phyloP scores from a whole-genome alignment of 768 basidiomycete genomes.

The Russula sp. region DNA sequence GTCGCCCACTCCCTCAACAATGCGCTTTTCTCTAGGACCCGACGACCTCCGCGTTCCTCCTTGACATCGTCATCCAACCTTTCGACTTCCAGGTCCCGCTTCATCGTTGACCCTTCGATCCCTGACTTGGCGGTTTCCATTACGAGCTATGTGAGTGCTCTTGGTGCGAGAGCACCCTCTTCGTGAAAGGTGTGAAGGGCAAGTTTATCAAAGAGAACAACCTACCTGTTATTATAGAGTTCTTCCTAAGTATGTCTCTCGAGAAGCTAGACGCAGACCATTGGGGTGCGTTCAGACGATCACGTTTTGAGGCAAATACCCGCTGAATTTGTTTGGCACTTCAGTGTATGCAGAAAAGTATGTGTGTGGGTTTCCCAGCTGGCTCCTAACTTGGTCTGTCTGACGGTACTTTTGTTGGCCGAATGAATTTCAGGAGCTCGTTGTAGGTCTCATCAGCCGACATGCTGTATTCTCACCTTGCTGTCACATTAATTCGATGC shows the following conservation, averaged over 20 bases:
- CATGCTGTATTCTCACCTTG: neutral
- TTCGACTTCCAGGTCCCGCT: slow-evolving; percentile 68
- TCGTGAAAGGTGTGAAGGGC: slow-evolving; percentile 77
- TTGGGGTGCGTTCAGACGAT: slow-evolving; percentile 57
- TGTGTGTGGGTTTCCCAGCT: slow-evolving; percentile 17
- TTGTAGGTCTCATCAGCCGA: slow-evolving; percentile 31
- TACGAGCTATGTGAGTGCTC: slow-evolving; percentile 38
- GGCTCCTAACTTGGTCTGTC: neutral
- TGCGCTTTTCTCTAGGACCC: slow-evolving; percentile 49
- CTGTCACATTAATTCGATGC: neutral
- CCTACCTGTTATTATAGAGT: slow-evolving; percentile 49
- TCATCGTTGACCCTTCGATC: too few species aligned
- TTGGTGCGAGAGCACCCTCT: slow-evolving; percentile 58
- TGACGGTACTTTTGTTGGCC: slow-evolving; percentile 34
- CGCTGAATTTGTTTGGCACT: neutral
- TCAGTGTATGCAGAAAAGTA: slow-evolving; percentile 77
- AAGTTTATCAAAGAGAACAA: slow-evolving; percentile 76
- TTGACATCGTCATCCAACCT: slow-evolving; percentile 38
- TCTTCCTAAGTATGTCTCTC: slow-evolving; percentile 68
- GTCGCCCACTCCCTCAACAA: neutral
- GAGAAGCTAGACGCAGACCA: slow-evolving; percentile 71
- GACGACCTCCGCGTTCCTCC: slow-evolving; percentile 69
- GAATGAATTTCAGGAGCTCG: slow-evolving; percentile 45
- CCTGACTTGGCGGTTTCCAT: slow-evolving; percentile 10
- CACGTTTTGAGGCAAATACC: neutral